Evolutionary conservation across 73 alveolate species (phyloP).

Genomic region (Tetrahymena thermophila): DNA sequence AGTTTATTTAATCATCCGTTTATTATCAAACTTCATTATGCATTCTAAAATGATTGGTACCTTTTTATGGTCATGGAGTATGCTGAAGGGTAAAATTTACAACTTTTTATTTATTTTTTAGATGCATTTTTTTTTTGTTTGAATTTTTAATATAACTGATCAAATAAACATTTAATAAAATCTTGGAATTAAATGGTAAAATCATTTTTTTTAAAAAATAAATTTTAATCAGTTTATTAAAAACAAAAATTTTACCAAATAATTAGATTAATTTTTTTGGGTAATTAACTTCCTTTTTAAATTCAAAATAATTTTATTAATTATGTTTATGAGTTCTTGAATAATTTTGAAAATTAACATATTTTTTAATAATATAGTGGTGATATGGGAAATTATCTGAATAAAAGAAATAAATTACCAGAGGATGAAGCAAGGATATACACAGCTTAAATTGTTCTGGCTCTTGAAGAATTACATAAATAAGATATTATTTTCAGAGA

Average conservation of each 20-base stretch:
- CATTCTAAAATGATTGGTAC: constrained; percentile 62
- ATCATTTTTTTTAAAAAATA: too few relatives aligned
- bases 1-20: constrained; percentile 67
- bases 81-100: constrained; percentile 65
- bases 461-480: constrained; percentile 87
- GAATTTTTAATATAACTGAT: too few relatives aligned
- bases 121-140: too few relatives aligned
- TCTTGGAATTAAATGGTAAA: too few relatives aligned
- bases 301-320: too few relatives aligned
- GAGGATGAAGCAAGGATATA: constrained; percentile 84
- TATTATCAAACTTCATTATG: constrained; percentile 69
- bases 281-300: too few relatives aligned
- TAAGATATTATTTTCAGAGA: constrained; percentile 91
- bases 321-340: too few relatives aligned
- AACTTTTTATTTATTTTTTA: neutral
- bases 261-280: too few relatives aligned
- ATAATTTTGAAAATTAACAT: too few relatives aligned
- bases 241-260: too few relatives aligned
- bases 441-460: constrained; percentile 82
- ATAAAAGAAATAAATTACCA: constrained; percentile 47
- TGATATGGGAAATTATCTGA: constrained; percentile 52
- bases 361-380: constrained; percentile 11
- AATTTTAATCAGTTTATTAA: too few relatives aligned
- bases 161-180: too few relatives aligned
- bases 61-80: constrained; percentile 76